phyloP scores from a whole-genome alignment of 768 basidiomycete species.

The Chalciporus chontae region DNA sequence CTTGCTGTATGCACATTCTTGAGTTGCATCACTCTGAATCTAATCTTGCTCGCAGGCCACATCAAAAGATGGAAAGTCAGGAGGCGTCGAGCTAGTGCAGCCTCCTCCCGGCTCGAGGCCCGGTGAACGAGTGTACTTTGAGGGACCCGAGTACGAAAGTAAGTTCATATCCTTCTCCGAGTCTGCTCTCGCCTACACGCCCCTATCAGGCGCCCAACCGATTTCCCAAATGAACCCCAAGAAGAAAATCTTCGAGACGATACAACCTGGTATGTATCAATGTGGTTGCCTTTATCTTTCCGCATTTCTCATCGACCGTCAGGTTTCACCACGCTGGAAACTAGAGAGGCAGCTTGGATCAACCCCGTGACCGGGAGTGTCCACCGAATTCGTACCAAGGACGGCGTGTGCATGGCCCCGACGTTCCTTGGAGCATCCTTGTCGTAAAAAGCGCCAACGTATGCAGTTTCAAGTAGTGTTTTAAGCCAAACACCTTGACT shows the following conservation, averaged over 20 bases:
- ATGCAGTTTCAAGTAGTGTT: not conserved
- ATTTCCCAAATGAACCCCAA: conserved; percentile 92
- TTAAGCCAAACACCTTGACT: not conserved
- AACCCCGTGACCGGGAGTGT: conserved; percentile 74
- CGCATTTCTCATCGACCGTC: not conserved
- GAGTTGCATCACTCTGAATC: not conserved
- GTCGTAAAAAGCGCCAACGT: conserved; percentile 50
- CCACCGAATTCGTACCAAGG: conserved; percentile 83
- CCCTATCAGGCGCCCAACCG: conserved; percentile 51
- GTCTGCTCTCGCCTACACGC: not conserved
- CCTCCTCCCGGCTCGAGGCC: conserved; percentile 84
- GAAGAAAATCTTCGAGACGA: conserved; percentile 97
- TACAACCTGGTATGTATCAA: conserved; percentile 70
- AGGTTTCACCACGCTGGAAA: conserved; percentile 89
- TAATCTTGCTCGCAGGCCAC: conserved; percentile 57
- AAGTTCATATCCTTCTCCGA: conserved; percentile 18
- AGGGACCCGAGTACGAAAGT: conserved; percentile 86
- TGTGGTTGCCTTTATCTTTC: conserved; percentile 3
- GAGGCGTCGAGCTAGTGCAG: conserved; percentile 86
- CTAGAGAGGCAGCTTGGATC: conserved; percentile 81
- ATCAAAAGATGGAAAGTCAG: conserved; percentile 85
- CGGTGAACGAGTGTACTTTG: conserved; percentile 94
- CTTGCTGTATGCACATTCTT: conserved; percentile 60
- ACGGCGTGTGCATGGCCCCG: conserved; percentile 77
- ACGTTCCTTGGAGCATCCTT: conserved; percentile 88